Base-by-base conservation (phyloP, 2,329 filamentous ascomycete species). In the Sporothrix euskadiensis region DNA sequence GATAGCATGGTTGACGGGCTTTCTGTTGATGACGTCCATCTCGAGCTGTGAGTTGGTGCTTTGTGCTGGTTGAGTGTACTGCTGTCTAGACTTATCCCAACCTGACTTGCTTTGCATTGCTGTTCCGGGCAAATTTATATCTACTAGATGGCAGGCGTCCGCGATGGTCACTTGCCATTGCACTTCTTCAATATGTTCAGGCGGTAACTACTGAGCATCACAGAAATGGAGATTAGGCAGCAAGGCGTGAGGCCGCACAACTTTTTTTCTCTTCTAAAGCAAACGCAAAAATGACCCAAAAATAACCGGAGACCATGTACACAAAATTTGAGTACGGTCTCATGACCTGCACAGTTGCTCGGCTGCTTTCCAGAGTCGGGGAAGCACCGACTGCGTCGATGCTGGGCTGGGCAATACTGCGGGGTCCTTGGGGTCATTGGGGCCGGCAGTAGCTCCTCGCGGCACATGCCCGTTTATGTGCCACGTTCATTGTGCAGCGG, bases 1-100 rank as follows among this genome's bases (percentile, higher is more conserved):
- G 74, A 92, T 89, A 76, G 90, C 90, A 77, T 92, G 89, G 81
- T 92, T 92, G 59, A 72, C 65, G 19, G 75, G 74, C 63, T 75
- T 79, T 30, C 63, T 68, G 39, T 68, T n/a, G 63, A 68, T 22
- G 39, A 68, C 10, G 63, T 68, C 63, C 63, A 68, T 63, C 26
- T n/a, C 9, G 26, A 14, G 56, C 12, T 16, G 8, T 16, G n/a
- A 57, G 47, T 57, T 2, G 22, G n/a, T 56, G 52, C 14, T 26
- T 56, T n/a, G n/a, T n/a, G n/a, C 5, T 57, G 22, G 7, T 26
- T 30, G 10, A 0, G n/a, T 57, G 22, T 16, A 14, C 10, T 52
- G 16, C 14, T 52, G 47, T 16, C 47, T 19, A 52, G 1, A n/a
- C 10, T 52, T 7, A 4, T n/a, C 14, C 47, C 14, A 52, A 16